Percentiles rank a stretch among this genome's conserved stretches.
Conservation (phyloP, 2,329 filamentous ascomycete species). For the Clonostachys chloroleuca region DNA sequence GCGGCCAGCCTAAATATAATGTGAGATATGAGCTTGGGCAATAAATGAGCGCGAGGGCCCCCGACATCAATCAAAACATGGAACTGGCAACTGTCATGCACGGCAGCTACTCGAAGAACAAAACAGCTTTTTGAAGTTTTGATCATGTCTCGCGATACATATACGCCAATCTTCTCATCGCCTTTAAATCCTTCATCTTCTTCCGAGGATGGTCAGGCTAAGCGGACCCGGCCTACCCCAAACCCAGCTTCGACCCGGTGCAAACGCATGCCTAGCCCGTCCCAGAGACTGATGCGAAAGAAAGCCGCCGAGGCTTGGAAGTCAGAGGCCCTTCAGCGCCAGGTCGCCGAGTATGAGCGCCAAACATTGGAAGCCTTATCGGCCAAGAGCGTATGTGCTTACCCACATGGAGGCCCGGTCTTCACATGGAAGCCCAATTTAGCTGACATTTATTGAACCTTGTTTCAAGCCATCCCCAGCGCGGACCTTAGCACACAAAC, state of each 20-base stretch:
- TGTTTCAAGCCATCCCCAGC: too few relatives aligned
- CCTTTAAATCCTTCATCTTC: slow-evolving; percentile 15
- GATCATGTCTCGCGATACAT: slow-evolving; percentile 1
- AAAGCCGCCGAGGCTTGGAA: slow-evolving; percentile 36
- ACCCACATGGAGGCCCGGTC: too few relatives aligned
- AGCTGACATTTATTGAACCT: too few relatives aligned
- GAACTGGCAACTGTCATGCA: too few relatives aligned
- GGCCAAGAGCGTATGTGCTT: not conserved
- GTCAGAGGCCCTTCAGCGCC: slow-evolving; percentile 20
- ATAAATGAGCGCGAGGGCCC: too few relatives aligned
- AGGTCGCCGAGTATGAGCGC: slow-evolving; percentile 14
- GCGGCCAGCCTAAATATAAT: too few relatives aligned
- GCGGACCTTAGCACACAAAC: too few relatives aligned
- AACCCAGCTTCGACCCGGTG: slow-evolving; percentile 6
- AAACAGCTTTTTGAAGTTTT: too few relatives aligned
- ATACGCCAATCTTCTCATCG: slow-evolving; percentile 15
- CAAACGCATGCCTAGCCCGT: slow-evolving; percentile 25
- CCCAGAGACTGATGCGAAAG: slow-evolving; percentile 31
- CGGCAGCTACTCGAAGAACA: too few relatives aligned
- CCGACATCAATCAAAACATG: too few relatives aligned
- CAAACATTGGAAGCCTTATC: slow-evolving; percentile 3
- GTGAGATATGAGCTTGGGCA: too few relatives aligned
- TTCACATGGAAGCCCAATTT: too few relatives aligned
- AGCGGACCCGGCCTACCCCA: not conserved
- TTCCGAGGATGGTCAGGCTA: not conserved